A percentile compares a stretch with the other conserved stretches of the same genome.
Conservation (phyloP, 306 rosid genomes). For the Corylus heterophylla region DNA sequence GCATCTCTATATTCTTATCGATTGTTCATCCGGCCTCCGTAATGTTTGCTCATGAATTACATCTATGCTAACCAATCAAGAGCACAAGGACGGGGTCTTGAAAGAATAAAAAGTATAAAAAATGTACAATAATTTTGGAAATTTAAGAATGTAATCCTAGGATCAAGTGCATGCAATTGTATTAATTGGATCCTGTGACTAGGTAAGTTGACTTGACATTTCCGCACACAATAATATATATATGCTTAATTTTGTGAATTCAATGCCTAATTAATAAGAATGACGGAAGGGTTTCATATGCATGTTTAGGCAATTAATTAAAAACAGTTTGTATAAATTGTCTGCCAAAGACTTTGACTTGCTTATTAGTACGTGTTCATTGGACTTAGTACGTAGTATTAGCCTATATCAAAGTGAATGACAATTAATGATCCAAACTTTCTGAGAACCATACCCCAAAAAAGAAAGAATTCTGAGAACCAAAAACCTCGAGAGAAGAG, state of each 20-base stretch:
- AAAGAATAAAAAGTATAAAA: no score
- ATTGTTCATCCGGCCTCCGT: no score
- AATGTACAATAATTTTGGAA: neutral
- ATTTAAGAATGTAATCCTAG: neutral
- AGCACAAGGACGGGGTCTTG: no score
- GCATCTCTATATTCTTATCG: no score
- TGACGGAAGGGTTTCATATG: conserved; percentile 3
- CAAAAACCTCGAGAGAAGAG: no score
- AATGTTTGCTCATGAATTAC: conserved; percentile 27
- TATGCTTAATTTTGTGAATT: conserved; percentile 6
- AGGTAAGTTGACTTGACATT: neutral
- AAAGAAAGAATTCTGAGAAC: no score
- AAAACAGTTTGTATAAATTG: no score
- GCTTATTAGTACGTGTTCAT: neutral
- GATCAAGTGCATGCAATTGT: conserved; percentile 10
- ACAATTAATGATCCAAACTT: neutral
- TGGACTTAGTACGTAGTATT: conserved; percentile 2
- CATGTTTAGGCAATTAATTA: conserved; percentile 17
- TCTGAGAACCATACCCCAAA: neutral
- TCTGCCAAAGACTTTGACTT: conserved; percentile 3
- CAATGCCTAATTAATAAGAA: neutral
- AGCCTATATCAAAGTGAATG: neutral
- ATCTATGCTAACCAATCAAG: conserved; percentile 16
- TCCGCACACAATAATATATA: neutral
- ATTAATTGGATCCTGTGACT: neutral